Evolutionary conservation across 352 stramenopile genomes (phyloP).

Genomic region (Phytophthora cajani): DNA sequence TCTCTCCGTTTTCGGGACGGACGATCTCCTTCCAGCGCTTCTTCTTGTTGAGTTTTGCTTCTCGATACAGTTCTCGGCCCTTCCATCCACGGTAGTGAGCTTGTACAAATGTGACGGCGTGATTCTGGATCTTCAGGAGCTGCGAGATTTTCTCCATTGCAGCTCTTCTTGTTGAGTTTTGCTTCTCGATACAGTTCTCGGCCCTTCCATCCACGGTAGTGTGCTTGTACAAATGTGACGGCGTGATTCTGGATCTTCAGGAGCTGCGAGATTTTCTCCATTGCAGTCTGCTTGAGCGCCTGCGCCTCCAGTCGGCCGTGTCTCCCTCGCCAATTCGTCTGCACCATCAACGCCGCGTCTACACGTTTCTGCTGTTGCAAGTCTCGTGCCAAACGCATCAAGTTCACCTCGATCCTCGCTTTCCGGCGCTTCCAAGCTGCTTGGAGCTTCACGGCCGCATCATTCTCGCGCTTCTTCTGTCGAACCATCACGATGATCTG

Average conservation of each 20-base stretch:
- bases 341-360: slow-evolving; percentile 48
- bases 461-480: slow-evolving; percentile 45
- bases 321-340: slow-evolving; percentile 58
- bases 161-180: slow-evolving; percentile 68
- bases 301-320: slow-evolving; percentile 38
- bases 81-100: slow-evolving; percentile 73
- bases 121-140: slow-evolving; percentile 66
- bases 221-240: slow-evolving; percentile 78
- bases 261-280: slow-evolving; percentile 54
- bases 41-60: slow-evolving; percentile 68
- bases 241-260: slow-evolving; percentile 70
- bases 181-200: slow-evolving; percentile 64
- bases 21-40: slow-evolving; percentile 92
- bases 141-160: slow-evolving; percentile 50
- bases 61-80: slow-evolving; percentile 67
- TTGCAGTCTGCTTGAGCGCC: slow-evolving; percentile 33
- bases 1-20: slow-evolving; percentile 70
- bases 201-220: slow-evolving; percentile 74
- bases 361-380: slow-evolving; percentile 43
- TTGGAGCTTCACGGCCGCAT: slow-evolving; percentile 60
- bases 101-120: slow-evolving; percentile 79
- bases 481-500: slow-evolving; percentile 49
- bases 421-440: slow-evolving; percentile 67
- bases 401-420: slow-evolving; percentile 40
- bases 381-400: slow-evolving; percentile 53